Evolutionary conservation across 1,284 basidiomycete species (phyloP), one percentile per base, ranked within the genome.

Genomic region (Meira nashicola): DNA sequence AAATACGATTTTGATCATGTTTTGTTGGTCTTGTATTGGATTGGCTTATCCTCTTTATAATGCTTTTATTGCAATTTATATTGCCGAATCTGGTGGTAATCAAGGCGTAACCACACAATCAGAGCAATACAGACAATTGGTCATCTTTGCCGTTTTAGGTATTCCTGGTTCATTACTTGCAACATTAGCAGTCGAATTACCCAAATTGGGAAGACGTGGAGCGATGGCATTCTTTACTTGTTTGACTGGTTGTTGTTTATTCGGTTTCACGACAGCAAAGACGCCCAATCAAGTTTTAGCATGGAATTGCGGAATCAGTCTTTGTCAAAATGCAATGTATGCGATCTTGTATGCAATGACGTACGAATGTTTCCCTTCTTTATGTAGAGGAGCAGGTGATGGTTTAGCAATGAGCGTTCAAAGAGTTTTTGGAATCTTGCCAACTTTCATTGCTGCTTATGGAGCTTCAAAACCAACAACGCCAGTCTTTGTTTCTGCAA

Each of bases 1-100:
- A 68, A 86, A 85, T 48, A 87, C 86, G 0, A 81, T 74, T 40
- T 69, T 88, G 44, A 73, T 87, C 62, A 83, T 87, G 46, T 63
- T 82, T 33, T 67, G 87, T 9, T 89, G 86, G 82, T 85, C 82
- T 1, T 79, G 88, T 41, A 88, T 89, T 60, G 87, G 87, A 3
- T 83, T 89, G 11, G 86, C 86, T 1, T 88, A 87, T 74, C 86
- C 87, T 38, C 76, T 89, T 82, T 88, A 83, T 78, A 86, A 87
- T 77, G 83, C 82, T 49, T 88, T 86, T 68, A 81, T 86, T 39
- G 66, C 83, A 1, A 86, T 83, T 59, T 84, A 86, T 71, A 82
- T 86, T 41, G 79, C 82, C 19, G 84, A 79, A 19, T 80, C 80
- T 44, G 78, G 82, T 55, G 63, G 80, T 3, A 82, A 46, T 81